Percentiles rank a stretch among this genome's conserved stretches.
Conservation (phyloP, 805 yeast genomes). For the Ogataea corticis region DNA sequence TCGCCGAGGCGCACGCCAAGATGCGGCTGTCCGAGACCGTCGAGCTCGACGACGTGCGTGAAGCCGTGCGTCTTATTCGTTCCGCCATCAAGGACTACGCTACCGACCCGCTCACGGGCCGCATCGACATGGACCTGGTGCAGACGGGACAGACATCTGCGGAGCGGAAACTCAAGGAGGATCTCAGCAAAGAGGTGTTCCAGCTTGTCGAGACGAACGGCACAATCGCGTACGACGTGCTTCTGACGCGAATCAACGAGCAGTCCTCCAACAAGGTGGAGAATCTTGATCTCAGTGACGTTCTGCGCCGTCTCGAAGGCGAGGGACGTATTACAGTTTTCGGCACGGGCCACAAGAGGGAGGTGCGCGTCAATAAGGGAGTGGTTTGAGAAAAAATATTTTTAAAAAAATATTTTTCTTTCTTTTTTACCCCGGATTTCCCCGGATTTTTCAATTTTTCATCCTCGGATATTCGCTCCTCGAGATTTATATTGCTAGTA, state of each 20-base stretch:
- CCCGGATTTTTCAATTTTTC: no score
- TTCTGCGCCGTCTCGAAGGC: conserved; percentile 62
- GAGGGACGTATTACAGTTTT: conserved; percentile 68
- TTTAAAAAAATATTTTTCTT: no score
- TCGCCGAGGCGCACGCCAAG: conserved; percentile 96
- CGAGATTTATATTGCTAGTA: no score
- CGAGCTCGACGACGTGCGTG: conserved; percentile 78
- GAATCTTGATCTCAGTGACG: conserved; percentile 67
- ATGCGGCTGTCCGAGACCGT: conserved; percentile 80
- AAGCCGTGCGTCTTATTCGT: conserved; percentile 89
- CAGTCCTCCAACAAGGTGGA: conserved; percentile 65
- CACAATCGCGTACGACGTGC: conserved; percentile 56
- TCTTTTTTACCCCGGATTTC: no score
- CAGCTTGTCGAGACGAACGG: conserved; percentile 51
- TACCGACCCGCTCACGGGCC: conserved; percentile 94
- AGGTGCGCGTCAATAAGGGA: conserved; percentile 39
- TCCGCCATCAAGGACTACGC: conserved; percentile 98
- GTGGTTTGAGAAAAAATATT: neutral
- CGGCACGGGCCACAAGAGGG: conserved; percentile 73
- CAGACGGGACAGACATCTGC: conserved; percentile 94
- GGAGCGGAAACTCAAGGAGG: conserved; percentile 76
- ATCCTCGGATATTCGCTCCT: no score
- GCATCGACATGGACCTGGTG: conserved; percentile 95
- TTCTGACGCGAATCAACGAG: conserved; percentile 65
- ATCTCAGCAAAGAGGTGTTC: conserved; percentile 62